phyloP scores from a whole-genome alignment of 805 yeast species.

The Wickerhamiella sergipiensis region DNA sequence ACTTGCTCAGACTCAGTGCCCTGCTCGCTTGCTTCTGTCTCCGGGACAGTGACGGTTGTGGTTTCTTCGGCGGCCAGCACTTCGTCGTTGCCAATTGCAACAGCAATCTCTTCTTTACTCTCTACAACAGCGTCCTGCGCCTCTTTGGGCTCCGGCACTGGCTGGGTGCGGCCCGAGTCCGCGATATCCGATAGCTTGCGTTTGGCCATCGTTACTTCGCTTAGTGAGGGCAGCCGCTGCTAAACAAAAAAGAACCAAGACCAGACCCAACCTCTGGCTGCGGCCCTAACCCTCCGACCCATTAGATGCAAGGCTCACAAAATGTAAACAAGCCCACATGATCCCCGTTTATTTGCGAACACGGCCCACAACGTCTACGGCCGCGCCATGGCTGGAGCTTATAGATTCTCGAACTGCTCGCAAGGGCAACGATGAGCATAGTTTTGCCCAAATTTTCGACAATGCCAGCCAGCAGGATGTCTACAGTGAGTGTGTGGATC shows the following conservation, averaged over 20 bases:
- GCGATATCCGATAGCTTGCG: neutral
- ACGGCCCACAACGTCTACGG: conserved; percentile 17
- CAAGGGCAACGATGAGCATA: conserved; percentile 5
- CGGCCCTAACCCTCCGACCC: no score
- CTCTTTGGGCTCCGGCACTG: neutral
- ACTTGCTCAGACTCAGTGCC: no score
- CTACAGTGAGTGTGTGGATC: conserved; percentile 25
- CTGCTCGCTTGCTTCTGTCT: no score
- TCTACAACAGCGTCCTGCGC: neutral
- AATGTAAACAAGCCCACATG: conserved; percentile 3
- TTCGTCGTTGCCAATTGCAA: neutral
- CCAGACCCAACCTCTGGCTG: no score
- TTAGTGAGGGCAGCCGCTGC: no score
- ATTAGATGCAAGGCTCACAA: neutral
- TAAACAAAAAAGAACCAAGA: no score
- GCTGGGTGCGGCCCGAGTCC: neutral
- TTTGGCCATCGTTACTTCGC: neutral
- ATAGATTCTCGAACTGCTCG: conserved; percentile 1
- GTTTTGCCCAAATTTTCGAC: conserved; percentile 4
- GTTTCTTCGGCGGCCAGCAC: neutral
- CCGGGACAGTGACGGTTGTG: neutral
- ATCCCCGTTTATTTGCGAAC: conserved; percentile 29
- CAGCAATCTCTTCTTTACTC: neutral
- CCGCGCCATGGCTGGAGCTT: conserved; percentile 18
- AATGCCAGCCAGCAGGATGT: conserved; percentile 24